These are phyloP conservation scores for Dipteronia sinensis DNA, from an alignment of 345 rosid species.

Conservation along the genomic window DNA sequence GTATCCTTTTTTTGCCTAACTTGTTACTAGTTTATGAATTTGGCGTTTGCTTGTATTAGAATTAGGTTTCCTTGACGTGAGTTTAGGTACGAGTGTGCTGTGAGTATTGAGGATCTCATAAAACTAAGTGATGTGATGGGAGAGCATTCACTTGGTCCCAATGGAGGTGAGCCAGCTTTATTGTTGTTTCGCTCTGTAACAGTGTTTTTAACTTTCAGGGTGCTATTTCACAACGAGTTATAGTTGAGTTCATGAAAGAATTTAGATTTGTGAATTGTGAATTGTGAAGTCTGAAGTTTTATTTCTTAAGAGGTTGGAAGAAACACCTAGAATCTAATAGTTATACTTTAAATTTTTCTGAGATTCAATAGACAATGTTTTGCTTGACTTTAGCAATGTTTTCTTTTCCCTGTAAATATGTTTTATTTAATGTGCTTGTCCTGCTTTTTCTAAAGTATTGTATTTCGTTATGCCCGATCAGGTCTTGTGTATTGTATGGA, in stretches of 20 bases:
- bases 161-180: slow-evolving; percentile 62
- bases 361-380: not conserved
- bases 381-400: no score
- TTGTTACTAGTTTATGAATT: not conserved
- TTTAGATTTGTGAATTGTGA: not conserved
- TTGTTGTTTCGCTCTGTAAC: not conserved
- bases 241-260: not conserved
- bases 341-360: not conserved
- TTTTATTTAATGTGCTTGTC: not conserved
- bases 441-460: slow-evolving; percentile 9
- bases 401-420: not conserved
- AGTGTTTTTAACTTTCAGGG: not conserved
- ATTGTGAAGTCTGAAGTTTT: not conserved
- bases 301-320: not conserved
- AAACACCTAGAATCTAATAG: not conserved
- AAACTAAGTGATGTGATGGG: slow-evolving; percentile 80
- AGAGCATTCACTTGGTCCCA: slow-evolving; percentile 90
- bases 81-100: slow-evolving; percentile 77
- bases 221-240: not conserved
- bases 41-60: not conserved
- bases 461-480: slow-evolving; percentile 22
- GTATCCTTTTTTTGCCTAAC: slow-evolving; percentile 51
- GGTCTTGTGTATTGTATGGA: slow-evolving; percentile 93
- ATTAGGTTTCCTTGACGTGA: slow-evolving; percentile 45
- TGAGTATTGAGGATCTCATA: slow-evolving; percentile 80